phyloP scores from a whole-genome alignment of 1,284 basidiomycete genomes.

The Inonotus obliquus region DNA sequence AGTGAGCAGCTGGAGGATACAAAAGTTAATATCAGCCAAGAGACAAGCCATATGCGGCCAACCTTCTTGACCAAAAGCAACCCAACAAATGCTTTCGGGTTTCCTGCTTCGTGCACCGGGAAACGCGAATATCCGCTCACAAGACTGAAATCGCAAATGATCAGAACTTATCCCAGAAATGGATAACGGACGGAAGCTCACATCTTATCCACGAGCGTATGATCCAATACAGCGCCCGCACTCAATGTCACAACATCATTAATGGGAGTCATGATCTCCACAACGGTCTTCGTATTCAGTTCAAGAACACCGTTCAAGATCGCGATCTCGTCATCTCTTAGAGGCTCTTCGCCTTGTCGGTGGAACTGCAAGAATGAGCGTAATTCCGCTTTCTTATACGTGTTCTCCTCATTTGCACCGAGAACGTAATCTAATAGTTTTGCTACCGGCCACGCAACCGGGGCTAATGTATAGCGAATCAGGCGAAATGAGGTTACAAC shows the following conservation, averaged over 20 bases:
- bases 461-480: slow-evolving; percentile 41
- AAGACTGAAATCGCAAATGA: slow-evolving; percentile 36
- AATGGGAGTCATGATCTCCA: slow-evolving; percentile 86
- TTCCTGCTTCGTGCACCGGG: slow-evolving; percentile 79
- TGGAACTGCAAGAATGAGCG: slow-evolving; percentile 94
- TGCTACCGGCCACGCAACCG: slow-evolving; percentile 86
- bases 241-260: slow-evolving; percentile 78
- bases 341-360: slow-evolving; percentile 79
- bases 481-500: background rate
- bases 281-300: slow-evolving; percentile 79
- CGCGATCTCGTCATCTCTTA: slow-evolving; percentile 84
- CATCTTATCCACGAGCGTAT: slow-evolving; percentile 73
- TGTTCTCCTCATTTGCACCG: slow-evolving; percentile 66
- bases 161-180: background rate
- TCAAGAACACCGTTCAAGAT: slow-evolving; percentile 88
- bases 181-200: slow-evolving; percentile 30
- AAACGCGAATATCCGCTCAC: slow-evolving; percentile 91
- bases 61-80: slow-evolving; percentile 86
- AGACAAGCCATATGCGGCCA: background rate
- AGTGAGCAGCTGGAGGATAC: slow-evolving; percentile 64
- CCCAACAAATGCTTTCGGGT: slow-evolving; percentile 78
- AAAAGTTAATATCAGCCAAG: slow-evolving; percentile 4
- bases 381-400: slow-evolving; percentile 89
- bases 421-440: slow-evolving; percentile 80
- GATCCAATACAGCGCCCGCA: slow-evolving; percentile 76